Conservation (phyloP, 257 asterid genomes). For the Nicotiana paniculata region DNA sequence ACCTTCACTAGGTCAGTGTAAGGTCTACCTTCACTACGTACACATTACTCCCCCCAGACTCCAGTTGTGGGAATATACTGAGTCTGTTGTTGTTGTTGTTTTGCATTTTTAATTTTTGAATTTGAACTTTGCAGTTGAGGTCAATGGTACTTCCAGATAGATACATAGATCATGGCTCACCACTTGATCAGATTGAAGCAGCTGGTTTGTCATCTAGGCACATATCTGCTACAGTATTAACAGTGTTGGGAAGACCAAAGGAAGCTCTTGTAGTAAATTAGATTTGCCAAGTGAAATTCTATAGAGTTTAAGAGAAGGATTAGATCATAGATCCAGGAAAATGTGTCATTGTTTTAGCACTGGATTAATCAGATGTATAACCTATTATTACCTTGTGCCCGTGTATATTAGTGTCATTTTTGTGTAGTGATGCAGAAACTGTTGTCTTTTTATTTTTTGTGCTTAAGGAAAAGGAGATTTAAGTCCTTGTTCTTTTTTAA, state of each 20-base stretch:
- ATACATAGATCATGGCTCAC: constrained; percentile 77
- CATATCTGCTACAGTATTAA: constrained; percentile 53
- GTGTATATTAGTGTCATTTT: not conserved
- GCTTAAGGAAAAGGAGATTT: too few relatives aligned
- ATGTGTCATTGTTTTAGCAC: not conserved
- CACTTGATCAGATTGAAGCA: constrained; percentile 63
- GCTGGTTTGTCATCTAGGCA: constrained; percentile 68
- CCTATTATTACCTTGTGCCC: not conserved
- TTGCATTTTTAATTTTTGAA: not conserved
- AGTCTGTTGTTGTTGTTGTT: too few relatives aligned
- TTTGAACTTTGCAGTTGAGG: constrained; percentile 46
- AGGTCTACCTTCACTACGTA: too few relatives aligned
- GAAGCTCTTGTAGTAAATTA: constrained; percentile 33
- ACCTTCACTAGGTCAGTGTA: too few relatives aligned
- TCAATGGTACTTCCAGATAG: constrained; percentile 73
- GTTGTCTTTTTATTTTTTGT: too few relatives aligned
- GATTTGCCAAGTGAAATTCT: not conserved
- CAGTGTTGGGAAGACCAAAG: constrained; percentile 51
- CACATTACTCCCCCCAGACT: too few relatives aligned
- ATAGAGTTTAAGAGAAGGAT: not conserved
- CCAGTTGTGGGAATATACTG: too few relatives aligned
- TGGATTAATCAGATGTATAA: not conserved
- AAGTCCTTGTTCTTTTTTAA: too few relatives aligned
- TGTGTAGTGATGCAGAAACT: not conserved
- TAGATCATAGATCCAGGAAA: not conserved